Base-by-base conservation (phyloP, 768 basidiomycete genomes). In the Lactarius quietus region DNA sequence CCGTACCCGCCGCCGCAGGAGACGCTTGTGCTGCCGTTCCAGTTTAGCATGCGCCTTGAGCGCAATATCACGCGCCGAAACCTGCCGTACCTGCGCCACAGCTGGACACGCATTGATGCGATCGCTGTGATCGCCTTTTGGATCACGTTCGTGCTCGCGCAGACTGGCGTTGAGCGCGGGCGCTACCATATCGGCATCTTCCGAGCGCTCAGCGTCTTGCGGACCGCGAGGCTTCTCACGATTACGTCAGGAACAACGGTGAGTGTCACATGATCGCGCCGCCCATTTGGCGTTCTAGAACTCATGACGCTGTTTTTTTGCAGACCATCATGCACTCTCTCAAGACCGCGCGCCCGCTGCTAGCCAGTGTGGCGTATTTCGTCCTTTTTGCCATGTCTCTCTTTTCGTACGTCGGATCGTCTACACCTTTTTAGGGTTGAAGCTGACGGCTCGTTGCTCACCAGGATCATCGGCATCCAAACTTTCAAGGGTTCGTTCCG, bases 201-300 rank as follows among this genome's bases (percentile, higher is more conserved):
- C 72, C 83, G 95, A 51, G 95, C 95, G 0, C 74, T 98, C 74
- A 92, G 90, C 68, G 92, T 95, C 33, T 78, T 98, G 20, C 80
- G 96, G 68, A 89, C 86, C 2, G 86, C 91, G 1, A 82, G 96
- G 67, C 76, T 98, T 51, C 78, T 98, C 51, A 84, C 93, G 6
- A 85, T 98, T 64, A 96, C 95, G 2, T 86, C 86, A 67, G 96
- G 96, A 76, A 98, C 96, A 26, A 90, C 93, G 23, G 92, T 93
- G 70, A 73, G 89, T 79, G 14, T 3, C 35, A 33, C 26, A n/a
- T n/a, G n/a, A 20, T 8, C 17, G 3, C 14, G 18, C n/a, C 5
- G 23, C 14, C 26, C 26, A 3, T 15, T 51, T 28, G 48, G n/a
- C n/a, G n/a, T n/a, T n/a, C n/a, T n/a, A n/a, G n/a, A n/a, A n/a